Evolutionary conservation across 352 stramenopile species (phyloP), one percentile per base, ranked within the genome.

Genomic region (Globisporangium splendens): DNA sequence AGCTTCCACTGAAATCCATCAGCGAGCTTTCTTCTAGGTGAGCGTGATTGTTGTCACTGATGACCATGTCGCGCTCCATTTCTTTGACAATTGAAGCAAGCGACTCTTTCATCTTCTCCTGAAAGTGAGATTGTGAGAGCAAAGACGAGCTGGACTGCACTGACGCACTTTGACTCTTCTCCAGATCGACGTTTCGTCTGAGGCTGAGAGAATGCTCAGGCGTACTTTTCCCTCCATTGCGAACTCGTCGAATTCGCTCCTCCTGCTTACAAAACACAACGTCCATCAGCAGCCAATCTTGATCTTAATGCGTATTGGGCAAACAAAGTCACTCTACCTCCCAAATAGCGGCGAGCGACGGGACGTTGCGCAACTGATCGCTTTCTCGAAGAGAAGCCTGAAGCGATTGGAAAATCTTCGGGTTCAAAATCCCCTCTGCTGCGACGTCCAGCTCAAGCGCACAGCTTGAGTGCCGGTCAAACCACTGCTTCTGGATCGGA

Each of bases 61-160:
- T 8, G 8, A 52, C 54, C 24, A 56, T 5, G 43, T 73, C 57
- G 10, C 67, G 68, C 28, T 72, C 52, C 49, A 92, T 65, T 31
- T 75, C 56, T 12, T 75, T 28, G 24, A 95, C 65, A 8, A 95
- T 75, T 3, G 56, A 41, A n/a, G 79, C 63, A 8, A 89, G 56
- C 11, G 83, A 88, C 10, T 83, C 67, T 61, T 84, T 70, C 73
- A 93, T 89, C 41, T 87, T 88, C n/a, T 88, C 69, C 6, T 75
- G 68, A 46, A 93, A 95, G 72, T 86, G 86, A 14, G 86, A 93
- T 49, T 95, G 86, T 2, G 86, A 93, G 13, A 95, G 54, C 22
- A 89, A 46, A 7, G 70, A 5, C 18, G 35, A 13, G 13, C 38
- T 43, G 14, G 42, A 70, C n/a, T 71, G 61, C 10, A 72, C 69